Evolutionary conservation across 208 protist species (phyloP).

Genomic region (Tetramitus jugosus): DNA sequence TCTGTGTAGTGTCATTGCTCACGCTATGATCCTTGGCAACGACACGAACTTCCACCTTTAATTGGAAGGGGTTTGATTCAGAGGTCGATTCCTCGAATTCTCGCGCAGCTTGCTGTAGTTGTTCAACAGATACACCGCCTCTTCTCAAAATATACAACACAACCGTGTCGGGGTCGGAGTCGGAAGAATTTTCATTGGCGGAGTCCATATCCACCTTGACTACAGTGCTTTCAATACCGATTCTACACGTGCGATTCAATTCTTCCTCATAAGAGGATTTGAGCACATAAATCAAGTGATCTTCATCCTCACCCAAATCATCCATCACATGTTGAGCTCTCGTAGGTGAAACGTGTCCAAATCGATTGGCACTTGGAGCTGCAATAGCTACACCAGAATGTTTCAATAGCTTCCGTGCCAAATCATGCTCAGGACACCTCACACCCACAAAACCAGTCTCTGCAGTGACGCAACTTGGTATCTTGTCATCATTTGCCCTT

Average conservation of each 20-base stretch:
- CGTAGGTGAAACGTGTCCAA: constrained; percentile 80
- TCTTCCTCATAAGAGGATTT: neutral
- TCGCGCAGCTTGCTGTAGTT: neutral
- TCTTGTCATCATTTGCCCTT: constrained; percentile 41
- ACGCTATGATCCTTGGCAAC: neutral
- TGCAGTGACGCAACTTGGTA: constrained; percentile 66
- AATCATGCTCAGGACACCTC: constrained; percentile 61
- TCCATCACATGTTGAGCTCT: constrained; percentile 69
- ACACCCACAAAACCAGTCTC: constrained; percentile 71
- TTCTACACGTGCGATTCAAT: constrained; percentile 39
- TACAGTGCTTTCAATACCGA: constrained; percentile 85
- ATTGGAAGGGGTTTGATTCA: neutral
- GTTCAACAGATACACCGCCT: constrained; percentile 24
- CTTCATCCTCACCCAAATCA: constrained; percentile 78
- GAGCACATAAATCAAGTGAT: constrained; percentile 29
- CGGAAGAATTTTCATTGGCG: no score
- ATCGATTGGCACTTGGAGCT: constrained; percentile 79
- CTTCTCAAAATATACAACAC: constrained; percentile 10
- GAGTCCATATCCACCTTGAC: constrained; percentile 27
- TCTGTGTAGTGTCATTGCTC: neutral
- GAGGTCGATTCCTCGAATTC: neutral
- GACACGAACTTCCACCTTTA: neutral
- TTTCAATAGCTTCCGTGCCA: constrained; percentile 54
- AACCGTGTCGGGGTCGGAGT: no score
- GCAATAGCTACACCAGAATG: constrained; percentile 65